Base-by-base conservation (phyloP, 2,329 filamentous ascomycete species). In the Aspergillus sp. region DNA sequence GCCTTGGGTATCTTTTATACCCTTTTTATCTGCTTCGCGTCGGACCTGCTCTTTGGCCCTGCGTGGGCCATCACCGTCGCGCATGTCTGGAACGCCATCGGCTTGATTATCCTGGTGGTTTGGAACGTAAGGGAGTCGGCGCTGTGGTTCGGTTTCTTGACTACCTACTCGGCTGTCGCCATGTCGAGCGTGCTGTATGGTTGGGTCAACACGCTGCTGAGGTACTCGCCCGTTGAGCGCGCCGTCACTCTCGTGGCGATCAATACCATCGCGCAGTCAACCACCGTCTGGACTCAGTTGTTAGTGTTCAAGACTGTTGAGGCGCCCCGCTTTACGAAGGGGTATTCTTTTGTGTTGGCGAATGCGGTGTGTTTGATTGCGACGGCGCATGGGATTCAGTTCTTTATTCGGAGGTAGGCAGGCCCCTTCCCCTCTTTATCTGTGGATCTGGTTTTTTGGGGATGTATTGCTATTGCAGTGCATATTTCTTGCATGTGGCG, bases 1-100 rank as follows among this genome's bases (percentile, higher is more conserved):
- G 84, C 77, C 0, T 65, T 87, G 0, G 84, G 84, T 0, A 86
- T 86, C 2, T 81, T 86, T 56, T 87, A 84, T 63, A 81, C 79
- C 0, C 71, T 86, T 0, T 75, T 82, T 46, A 75, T 84, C 26
- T 82, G 80, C 66, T 87, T 87, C 62, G 75, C 78, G 0, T 84
- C 83, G 0, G 85, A 85, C 68, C 74, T 85, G 1, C 64, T 83
- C 2, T 69, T 82, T 4, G 83, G 82, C 0, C 83, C 80, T 0
- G 80, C 81, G 0, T 84, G 82, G 75, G 84, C 81, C 0, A 86
- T 87, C 50, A 84, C 83, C 0, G 63, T 82, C 1, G 73, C 83
- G 0, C 77, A 81, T 57, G 59, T 66, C 0, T 83, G 81, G 78
- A 85, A 86, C 62, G 77, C 81, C 29, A 77, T 82, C 36, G 84